Evolutionary conservation across 352 stramenopile genomes (phyloP).

Genomic region (Pythium grandisporangium): DNA sequence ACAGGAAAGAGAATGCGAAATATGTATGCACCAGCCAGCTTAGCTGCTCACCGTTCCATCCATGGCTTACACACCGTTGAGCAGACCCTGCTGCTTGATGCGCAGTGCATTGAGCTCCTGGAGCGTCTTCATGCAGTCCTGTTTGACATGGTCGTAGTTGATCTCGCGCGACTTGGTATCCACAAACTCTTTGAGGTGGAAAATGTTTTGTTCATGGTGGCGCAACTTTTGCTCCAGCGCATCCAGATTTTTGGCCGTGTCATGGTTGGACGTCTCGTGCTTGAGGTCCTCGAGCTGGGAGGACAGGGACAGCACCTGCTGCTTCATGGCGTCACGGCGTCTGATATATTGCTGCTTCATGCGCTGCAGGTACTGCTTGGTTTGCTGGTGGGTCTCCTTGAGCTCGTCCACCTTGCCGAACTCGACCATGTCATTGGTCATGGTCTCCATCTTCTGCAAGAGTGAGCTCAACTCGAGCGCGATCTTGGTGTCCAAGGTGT

Average conservation of each 20-base stretch:
- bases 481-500: conserved; percentile 87
- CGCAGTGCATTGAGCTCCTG: conserved; percentile 68
- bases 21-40: too few species aligned
- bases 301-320: conserved; percentile 61
- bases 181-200: conserved; percentile 85
- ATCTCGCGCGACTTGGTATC: conserved; percentile 85
- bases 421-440: conserved; percentile 82
- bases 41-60: too few species aligned
- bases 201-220: conserved; percentile 91
- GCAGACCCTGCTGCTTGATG: conserved; percentile 38
- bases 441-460: conserved; percentile 80
- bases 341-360: conserved; percentile 81
- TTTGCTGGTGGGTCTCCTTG: conserved; percentile 68
- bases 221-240: conserved; percentile 85
- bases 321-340: conserved; percentile 78
- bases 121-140: conserved; percentile 66
- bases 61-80: conserved; percentile 11
- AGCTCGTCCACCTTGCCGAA: conserved; percentile 86
- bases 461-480: conserved; percentile 72
- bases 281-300: conserved; percentile 71
- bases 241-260: conserved; percentile 75
- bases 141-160: conserved; percentile 83
- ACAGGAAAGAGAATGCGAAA: too few species aligned
- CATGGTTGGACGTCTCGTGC: conserved; percentile 56
- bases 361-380: conserved; percentile 62